phyloP scores from a whole-genome alignment of 352 stramenopile species.

The Phytopythium delawarense region DNA sequence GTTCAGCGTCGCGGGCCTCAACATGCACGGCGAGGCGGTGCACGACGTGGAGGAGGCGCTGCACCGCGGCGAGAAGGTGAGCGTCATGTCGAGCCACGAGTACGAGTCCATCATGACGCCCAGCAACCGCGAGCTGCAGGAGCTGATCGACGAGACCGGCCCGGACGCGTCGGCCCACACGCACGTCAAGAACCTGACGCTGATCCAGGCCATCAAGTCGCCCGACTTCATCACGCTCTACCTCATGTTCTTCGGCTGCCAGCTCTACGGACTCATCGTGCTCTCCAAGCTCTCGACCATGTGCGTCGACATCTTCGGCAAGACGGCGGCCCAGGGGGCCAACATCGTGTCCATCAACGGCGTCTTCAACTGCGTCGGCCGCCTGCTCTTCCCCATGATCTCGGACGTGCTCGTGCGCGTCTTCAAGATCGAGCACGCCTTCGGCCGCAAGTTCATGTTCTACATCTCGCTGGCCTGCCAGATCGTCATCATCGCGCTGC shows the following conservation, averaged over 20 bases:
- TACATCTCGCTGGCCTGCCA: conserved; percentile 52
- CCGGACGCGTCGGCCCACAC: conserved; percentile 31
- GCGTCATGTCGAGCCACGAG: conserved; percentile 22
- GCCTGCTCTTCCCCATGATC: conserved; percentile 38
- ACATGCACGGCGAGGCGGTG: conserved; percentile 56
- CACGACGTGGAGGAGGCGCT: conserved; percentile 20
- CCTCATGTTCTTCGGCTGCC: conserved; percentile 64
- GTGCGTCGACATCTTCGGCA: conserved; percentile 48
- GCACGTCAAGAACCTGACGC: conserved; percentile 42
- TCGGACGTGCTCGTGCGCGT: conserved; percentile 38
- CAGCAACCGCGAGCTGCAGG: conserved; percentile 19
- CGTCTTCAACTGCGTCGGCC: conserved; percentile 61
- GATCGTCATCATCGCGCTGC: conserved; percentile 50
- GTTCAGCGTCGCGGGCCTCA: conserved; percentile 47
- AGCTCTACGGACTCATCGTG: conserved; percentile 63
- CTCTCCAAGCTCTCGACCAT: conserved; percentile 63
- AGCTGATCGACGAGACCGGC: conserved; percentile 22
- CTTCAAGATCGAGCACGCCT: conserved; percentile 54
- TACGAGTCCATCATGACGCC: conserved; percentile 40
- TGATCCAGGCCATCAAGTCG: conserved; percentile 51
- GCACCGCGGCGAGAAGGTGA: conserved; percentile 15
- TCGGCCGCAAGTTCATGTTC: conserved; percentile 58
- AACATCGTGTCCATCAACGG: conserved; percentile 65
- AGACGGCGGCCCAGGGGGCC: conserved; percentile 27
- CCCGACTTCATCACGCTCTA: conserved; percentile 63